Base-by-base conservation (phyloP, 2,329 filamentous ascomycete species). In the Hirsutella minnesotensis region DNA sequence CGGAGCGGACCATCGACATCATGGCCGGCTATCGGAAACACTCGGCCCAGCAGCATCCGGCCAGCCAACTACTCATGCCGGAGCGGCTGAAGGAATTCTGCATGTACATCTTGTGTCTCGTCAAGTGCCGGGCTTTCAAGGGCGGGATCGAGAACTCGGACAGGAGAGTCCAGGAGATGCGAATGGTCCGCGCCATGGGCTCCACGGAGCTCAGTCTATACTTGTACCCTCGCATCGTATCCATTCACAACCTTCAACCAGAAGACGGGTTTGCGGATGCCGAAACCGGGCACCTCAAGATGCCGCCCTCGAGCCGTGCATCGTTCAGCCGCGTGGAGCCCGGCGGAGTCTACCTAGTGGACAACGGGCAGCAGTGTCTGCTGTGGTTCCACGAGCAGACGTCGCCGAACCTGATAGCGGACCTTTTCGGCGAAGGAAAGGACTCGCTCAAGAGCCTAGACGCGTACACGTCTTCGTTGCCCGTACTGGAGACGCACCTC, bases 71-170 rank as follows among this genome's bases (percentile, higher is more conserved):
- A 24, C 88, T 98, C 24, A 79, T 98, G 64, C 92, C 92, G 0
- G 92, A 98, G 65, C 86, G 90, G 51, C 75, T 98, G 24, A 96
- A 96, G 60, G 92, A 98, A 59, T 89, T 95, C 54, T 81, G 84
- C 55, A 96, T 98, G 88, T 96, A 92, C 62, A 86, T 94, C 65
- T 79, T 98, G 9, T 83, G 85, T 39, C 68, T 96, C 49, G 67
- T 94, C 59, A 98, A 98, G 63, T 89, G 79, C 44, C 80, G 92
- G 45, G 89, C 90, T 3, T 88, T 96, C 68, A 96, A 96, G 68
- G 85, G 86, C 41, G 90, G 90, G 45, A 81, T 83, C 51, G 92
- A 98, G 63, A 85, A 86, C 30, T 87, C 86, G 9, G 92, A 98
- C 62, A 81, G 92, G 48, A 77, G 92, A 48, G 83, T 94, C 13